Base-by-base conservation (phyloP, 176 grass and related monocot species). In the Ananas comosus region DNA sequence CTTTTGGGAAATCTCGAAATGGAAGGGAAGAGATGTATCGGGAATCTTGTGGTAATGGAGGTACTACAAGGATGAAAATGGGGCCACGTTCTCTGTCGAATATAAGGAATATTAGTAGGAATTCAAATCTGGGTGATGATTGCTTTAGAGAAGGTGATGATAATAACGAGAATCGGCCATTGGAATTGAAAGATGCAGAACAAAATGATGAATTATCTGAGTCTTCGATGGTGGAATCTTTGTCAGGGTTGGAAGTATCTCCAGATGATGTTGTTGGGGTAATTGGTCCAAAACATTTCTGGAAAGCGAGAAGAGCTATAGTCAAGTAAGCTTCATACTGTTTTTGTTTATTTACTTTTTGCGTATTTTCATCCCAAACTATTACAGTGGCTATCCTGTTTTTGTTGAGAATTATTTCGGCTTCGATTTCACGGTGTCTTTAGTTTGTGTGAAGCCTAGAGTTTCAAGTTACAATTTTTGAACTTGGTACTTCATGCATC, bases 231-330 rank as follows among this genome's bases (percentile, higher is more conserved):
- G 65, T 67, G 65, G 65, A 67, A 4, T 67, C 28, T 18, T 9
- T 67, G n/a, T 67, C 28, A 17, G 65, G 42, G 28, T 67, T 11
- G 3, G 42, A 67, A 33, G 47, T 67, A 67, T 67, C 65, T 67
- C 65, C 65, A 49, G 65, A 67, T 67, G 65, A 95, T 72, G 76
- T 90, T 64, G 87, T 87, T 12, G 25, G 74, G 58, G 83, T 79
- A 76, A 95, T 95, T 69, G 91, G 91, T 63, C 79, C 78, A 72
- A 90, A 90, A 53, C 75, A 83, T 78, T 95, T 95, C 64, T 89
- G 83, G 83, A 95, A 95, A 95, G 86, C 91, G n/a, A 90, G 91
- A 81, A 80, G 81, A 76, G 83, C 86, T 53, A 70, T 64, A 64
- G 21, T 80, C 29, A 49, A 67, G 65, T 67, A 67, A 67, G 65